phyloP scores from a whole-genome alignment of 371 early-diverging fungal species.

The Chytridium lagenaria region DNA sequence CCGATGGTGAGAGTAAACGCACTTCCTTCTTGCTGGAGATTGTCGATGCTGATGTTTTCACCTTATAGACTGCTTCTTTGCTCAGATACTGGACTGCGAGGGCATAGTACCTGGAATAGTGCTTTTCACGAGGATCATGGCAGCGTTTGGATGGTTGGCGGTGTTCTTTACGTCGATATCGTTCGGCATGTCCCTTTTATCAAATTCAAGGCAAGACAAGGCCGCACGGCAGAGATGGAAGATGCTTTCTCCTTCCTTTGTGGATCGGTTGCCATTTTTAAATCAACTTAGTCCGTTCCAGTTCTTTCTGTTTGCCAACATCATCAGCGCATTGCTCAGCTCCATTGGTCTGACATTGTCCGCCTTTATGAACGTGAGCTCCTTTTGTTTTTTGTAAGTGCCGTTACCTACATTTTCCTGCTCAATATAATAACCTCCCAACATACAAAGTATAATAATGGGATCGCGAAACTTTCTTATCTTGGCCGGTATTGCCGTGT shows the following conservation, averaged over 20 bases:
- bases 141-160: neutral
- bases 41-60: too few species aligned
- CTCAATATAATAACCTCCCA: neutral
- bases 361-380: neutral
- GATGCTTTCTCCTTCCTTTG: neutral
- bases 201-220: neutral
- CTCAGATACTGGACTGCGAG: neutral
- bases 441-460: neutral
- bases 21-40: too few species aligned
- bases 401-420: neutral
- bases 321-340: neutral
- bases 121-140: neutral
- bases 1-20: too few species aligned
- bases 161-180: neutral
- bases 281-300: neutral
- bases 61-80: neutral
- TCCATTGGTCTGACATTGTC: neutral
- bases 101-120: neutral
- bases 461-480: neutral
- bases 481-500: neutral
- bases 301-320: neutral
- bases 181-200: neutral
- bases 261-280: neutral
- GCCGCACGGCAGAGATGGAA: neutral
- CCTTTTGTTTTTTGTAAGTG: neutral